Percentiles rank a stretch among this genome's conserved stretches.
Conservation (phyloP, 2,329 filamentous ascomycete species). For the Knufia fluminis region DNA sequence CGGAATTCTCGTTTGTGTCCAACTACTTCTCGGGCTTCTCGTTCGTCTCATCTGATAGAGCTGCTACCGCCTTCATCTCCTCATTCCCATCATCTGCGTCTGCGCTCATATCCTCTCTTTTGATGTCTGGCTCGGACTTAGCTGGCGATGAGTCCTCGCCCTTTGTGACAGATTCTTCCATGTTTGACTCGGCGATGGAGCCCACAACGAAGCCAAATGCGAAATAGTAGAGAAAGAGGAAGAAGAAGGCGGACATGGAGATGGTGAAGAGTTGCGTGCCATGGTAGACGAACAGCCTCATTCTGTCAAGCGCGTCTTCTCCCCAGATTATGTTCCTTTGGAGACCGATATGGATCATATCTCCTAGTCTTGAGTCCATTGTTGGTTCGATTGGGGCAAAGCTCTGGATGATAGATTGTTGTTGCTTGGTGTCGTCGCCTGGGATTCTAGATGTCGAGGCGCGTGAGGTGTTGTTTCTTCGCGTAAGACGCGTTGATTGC, state of each 20-base stretch:
- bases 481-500: too few species aligned
- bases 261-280: slow-evolving; percentile 1
- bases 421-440: not conserved
- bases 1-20: too few species aligned
- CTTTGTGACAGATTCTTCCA: not conserved
- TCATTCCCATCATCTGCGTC: too few species aligned
- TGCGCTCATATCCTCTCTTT: too few species aligned
- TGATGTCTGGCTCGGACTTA: too few species aligned
- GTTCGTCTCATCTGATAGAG: too few species aligned
- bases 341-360: not conserved
- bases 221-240: slow-evolving; percentile 7
- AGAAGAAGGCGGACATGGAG: slow-evolving; percentile 7
- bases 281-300: not conserved
- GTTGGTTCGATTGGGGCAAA: not conserved
- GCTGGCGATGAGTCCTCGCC: too few species aligned
- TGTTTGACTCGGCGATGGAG: slow-evolving; percentile 3
- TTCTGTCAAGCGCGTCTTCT: not conserved
- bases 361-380: slow-evolving; percentile 1
- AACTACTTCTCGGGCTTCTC: too few species aligned
- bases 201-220: slow-evolving; percentile 6
- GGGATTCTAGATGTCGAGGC: not conserved
- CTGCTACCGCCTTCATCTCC: too few species aligned
- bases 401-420: too few species aligned
- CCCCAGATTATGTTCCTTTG: not conserved
- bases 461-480: too few species aligned